These are phyloP conservation scores for Trichoderma semiorbis DNA, from an alignment of 2,329 filamentous ascomycete species.

Conservation along the genomic window DNA sequence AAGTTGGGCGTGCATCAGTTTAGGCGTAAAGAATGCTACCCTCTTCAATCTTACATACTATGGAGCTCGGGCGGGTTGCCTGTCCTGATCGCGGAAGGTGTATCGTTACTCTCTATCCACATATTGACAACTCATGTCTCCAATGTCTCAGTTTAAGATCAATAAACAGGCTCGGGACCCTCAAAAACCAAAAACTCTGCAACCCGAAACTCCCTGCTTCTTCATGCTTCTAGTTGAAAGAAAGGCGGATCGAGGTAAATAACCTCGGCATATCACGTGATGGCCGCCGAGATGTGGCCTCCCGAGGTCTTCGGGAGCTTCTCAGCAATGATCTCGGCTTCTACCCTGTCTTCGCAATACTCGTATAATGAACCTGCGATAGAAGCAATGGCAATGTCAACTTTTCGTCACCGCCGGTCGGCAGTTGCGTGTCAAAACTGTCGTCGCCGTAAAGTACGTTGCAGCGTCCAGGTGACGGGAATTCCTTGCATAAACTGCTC, in stretches of 20 bases:
- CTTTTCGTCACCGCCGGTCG: not conserved
- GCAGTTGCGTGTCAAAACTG: slow-evolving; percentile 7
- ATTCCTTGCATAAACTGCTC: slow-evolving; percentile 1
- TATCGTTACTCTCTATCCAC: not conserved
- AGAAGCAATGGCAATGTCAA: not conserved
- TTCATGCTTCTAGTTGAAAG: not conserved
- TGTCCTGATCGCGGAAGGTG: not conserved
- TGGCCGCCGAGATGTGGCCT: not conserved
- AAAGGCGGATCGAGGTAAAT: not conserved
- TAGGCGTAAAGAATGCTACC: not conserved
- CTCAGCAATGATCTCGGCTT: not conserved
- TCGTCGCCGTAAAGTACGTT: slow-evolving; percentile 2
- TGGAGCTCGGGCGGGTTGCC: not conserved
- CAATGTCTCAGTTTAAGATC: not conserved
- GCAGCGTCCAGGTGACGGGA: slow-evolving; percentile 1
- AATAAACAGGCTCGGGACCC: not conserved
- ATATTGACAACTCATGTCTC: not conserved
- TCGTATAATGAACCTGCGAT: not conserved
- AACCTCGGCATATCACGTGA: slow-evolving; percentile 5
- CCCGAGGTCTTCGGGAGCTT: not conserved
- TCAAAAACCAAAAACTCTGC: not conserved
- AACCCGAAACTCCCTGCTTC: not conserved
- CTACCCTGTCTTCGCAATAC: not conserved
- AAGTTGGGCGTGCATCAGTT: not conserved
- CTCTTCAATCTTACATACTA: not conserved